phyloP scores from a whole-genome alignment of 225 moss, liverwort and hornwort species.

The Anthoceros angustus region DNA sequence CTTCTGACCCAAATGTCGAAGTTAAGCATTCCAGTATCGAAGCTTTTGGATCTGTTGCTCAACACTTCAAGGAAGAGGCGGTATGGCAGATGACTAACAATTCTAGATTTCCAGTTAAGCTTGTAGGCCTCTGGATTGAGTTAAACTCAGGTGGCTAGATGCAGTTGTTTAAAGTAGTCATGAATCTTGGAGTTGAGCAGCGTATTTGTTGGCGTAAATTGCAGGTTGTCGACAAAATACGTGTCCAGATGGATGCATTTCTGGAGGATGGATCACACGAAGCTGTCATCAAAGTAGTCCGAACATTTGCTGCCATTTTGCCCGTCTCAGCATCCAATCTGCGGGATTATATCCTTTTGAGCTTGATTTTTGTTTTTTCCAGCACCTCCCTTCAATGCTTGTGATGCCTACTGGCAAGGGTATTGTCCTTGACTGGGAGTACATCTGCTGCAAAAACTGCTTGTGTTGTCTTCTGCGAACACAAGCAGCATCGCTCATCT shows the following conservation, averaged over 20 bases:
- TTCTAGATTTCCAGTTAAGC: neutral
- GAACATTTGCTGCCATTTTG: conserved; percentile 79
- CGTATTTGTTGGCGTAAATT: no score
- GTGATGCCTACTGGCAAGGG: neutral
- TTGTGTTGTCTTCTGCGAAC: conserved; percentile 67
- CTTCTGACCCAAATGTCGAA: conserved; percentile 88
- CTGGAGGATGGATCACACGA: conserved; percentile 96
- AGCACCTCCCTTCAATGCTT: neutral
- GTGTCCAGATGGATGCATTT: conserved; percentile 97
- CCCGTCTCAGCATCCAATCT: conserved; percentile 67
- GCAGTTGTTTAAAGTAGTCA: neutral
- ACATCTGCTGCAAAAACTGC: conserved; percentile 90
- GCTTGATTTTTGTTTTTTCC: neutral
- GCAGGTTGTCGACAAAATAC: conserved; percentile 86
- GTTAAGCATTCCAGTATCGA: conserved; percentile 95
- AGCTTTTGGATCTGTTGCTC: conserved; percentile 87
- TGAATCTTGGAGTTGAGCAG: no score
- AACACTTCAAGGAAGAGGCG: conserved; percentile 92
- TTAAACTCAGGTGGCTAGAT: neutral
- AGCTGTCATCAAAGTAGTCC: conserved; percentile 79
- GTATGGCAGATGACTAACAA: conserved; percentile 12
- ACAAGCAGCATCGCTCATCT: conserved; percentile 49
- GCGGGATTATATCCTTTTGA: conserved; percentile 88
- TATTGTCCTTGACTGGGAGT: conserved; percentile 27
- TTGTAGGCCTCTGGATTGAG: neutral